These are phyloP conservation scores for Staphylotrichum tortipilum DNA, from an alignment of 495 filamentous ascomycete species.

Conservation along the genomic window DNA sequence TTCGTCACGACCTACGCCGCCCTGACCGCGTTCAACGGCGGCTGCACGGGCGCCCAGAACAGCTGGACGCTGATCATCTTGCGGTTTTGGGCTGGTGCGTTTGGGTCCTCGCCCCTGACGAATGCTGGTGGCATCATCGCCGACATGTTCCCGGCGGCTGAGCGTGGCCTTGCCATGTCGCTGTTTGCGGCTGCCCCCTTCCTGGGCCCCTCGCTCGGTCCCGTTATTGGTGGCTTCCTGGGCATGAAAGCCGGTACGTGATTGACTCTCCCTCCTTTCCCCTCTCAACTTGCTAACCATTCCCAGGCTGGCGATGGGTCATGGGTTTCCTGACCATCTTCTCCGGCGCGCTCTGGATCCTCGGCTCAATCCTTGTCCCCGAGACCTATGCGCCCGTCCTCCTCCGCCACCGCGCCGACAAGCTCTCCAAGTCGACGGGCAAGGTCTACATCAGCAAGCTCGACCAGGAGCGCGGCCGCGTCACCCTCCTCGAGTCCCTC, in stretches of 20 bases:
- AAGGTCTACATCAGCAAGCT: slow-evolving; percentile 48
- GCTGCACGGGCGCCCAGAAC: slow-evolving; percentile 52
- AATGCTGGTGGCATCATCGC: slow-evolving; percentile 68
- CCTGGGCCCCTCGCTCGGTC: slow-evolving; percentile 57
- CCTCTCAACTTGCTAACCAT: not conserved
- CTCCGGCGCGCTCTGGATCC: slow-evolving; percentile 54
- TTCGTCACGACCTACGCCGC: slow-evolving; percentile 55
- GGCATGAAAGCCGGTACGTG: slow-evolving; percentile 10
- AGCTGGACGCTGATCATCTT: slow-evolving; percentile 58
- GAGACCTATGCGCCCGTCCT: slow-evolving; percentile 74
- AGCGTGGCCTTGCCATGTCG: slow-evolving; percentile 56
- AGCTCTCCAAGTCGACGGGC: slow-evolving; percentile 58
- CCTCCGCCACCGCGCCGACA: slow-evolving; percentile 58
- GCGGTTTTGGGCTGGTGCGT: slow-evolving; percentile 70
- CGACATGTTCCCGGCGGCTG: slow-evolving; percentile 52
- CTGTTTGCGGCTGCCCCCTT: slow-evolving; percentile 61
- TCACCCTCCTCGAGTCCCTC: slow-evolving; percentile 39
- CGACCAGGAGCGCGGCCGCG: slow-evolving; percentile 46
- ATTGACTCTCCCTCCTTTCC: slow-evolving; percentile 27
- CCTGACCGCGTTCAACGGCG: slow-evolving; percentile 62
- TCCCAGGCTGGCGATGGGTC: slow-evolving; percentile 56
- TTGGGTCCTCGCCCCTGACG: slow-evolving; percentile 63
- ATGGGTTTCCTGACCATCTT: slow-evolving; percentile 60
- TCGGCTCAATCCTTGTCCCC: slow-evolving; percentile 57
- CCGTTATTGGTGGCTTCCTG: slow-evolving; percentile 52